These are phyloP conservation scores for Immersiella caudata DNA, from an alignment of 495 filamentous ascomycete genomes.

Conservation along the genomic window DNA sequence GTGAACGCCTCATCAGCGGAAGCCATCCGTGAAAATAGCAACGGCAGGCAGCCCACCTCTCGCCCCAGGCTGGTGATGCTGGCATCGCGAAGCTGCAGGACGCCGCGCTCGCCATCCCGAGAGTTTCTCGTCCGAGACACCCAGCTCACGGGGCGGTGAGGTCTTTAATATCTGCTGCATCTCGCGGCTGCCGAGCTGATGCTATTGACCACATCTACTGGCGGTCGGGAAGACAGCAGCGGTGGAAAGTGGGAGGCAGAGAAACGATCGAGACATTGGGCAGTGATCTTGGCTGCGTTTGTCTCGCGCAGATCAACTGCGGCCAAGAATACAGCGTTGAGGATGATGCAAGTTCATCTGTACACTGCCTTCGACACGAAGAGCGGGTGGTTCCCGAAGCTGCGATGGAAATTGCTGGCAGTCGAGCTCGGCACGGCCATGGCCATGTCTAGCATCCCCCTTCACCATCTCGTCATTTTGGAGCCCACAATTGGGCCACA, in stretches of 20 bases:
- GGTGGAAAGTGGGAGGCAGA: neutral
- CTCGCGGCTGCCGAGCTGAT: constrained; percentile 1
- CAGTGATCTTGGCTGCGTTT: constrained; percentile 11
- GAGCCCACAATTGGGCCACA: constrained; percentile 7
- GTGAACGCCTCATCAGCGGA: constrained; percentile 4
- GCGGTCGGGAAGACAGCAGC: neutral
- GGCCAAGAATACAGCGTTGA: neutral
- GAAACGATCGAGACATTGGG: neutral
- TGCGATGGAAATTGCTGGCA: neutral
- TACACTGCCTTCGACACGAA: neutral
- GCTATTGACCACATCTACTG: neutral
- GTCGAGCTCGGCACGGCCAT: constrained; percentile 2
- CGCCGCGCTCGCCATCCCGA: constrained; percentile 13
- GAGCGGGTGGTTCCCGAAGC: neutral
- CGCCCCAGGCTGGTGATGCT: neutral
- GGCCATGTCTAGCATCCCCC: neutral
- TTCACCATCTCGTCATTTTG: constrained; percentile 13
- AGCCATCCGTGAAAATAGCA: constrained; percentile 19
- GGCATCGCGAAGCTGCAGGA: constrained; percentile 15
- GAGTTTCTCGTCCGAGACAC: neutral
- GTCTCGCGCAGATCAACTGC: constrained; percentile 5
- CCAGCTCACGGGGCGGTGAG: constrained; percentile 1
- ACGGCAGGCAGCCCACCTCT: constrained; percentile 5
- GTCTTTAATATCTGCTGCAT: neutral
- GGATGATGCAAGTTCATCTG: constrained; percentile 13